A percentile compares a stretch with the other conserved stretches of the same genome.
Conservation (phyloP, 495 filamentous ascomycete species). For the Aspergillus kassunensis region DNA sequence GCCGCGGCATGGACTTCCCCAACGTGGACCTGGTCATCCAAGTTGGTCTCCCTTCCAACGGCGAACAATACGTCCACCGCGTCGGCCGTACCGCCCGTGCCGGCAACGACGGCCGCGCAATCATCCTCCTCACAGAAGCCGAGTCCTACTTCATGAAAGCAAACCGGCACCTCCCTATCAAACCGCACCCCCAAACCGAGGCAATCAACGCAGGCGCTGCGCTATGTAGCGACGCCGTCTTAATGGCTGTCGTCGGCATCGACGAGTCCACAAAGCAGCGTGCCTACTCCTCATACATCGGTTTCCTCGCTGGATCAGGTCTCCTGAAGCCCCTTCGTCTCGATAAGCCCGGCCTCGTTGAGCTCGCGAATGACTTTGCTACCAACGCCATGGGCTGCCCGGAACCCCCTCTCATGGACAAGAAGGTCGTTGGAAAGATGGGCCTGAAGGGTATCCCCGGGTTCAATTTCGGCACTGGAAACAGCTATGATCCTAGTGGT, state of each 20-base stretch:
- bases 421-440: slow-evolving; percentile 47
- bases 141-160: slow-evolving; percentile 57
- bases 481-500: too few species aligned
- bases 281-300: slow-evolving; percentile 54
- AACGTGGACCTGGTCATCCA: slow-evolving; percentile 90
- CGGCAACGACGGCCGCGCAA: slow-evolving; percentile 63
- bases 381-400: slow-evolving; percentile 43
- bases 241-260: slow-evolving; percentile 31
- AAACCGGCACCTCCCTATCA: slow-evolving; percentile 53
- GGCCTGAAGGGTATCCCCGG: slow-evolving; percentile 47
- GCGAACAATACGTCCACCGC: slow-evolving; percentile 86
- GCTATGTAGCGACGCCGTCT: slow-evolving; percentile 14
- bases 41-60: slow-evolving; percentile 63
- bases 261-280: slow-evolving; percentile 49
- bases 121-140: slow-evolving; percentile 56
- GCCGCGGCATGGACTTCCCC: slow-evolving; percentile 89
- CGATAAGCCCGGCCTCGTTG: slow-evolving; percentile 38
- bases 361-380: slow-evolving; percentile 42
- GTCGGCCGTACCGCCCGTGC: slow-evolving; percentile 69
- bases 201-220: slow-evolving; percentile 20
- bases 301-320: slow-evolving; percentile 43
- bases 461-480: slow-evolving; percentile 20
- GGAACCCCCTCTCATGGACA: slow-evolving; percentile 45
- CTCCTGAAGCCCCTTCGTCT: slow-evolving; percentile 37
- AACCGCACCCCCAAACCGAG: slow-evolving; percentile 45